A percentile compares a stretch with the other conserved stretches of the same genome.
These are phyloP conservation scores for Lithohypha guttulata DNA, from an alignment of 2,329 filamentous ascomycete species.

Conservation along the genomic window DNA sequence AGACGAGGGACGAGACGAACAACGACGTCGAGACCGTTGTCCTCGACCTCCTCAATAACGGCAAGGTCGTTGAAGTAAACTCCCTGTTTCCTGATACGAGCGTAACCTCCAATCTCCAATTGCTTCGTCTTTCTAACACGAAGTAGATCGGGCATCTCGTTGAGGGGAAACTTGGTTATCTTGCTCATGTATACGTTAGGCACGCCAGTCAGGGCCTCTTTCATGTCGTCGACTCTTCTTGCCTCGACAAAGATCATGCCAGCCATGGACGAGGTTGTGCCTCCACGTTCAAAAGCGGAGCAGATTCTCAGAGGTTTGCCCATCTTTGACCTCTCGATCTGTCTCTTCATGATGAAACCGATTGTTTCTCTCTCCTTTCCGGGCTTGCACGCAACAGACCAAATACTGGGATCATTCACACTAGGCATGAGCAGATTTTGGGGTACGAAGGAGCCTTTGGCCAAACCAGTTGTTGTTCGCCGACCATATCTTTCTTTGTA, in stretches of 20 bases:
- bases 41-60: constrained; percentile 83
- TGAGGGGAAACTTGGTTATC: constrained; percentile 81
- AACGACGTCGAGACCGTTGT: constrained; percentile 79
- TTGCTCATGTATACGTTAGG: constrained; percentile 84
- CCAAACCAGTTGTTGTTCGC: constrained; percentile 52
- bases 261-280: constrained; percentile 59
- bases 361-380: constrained; percentile 92
- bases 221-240: constrained; percentile 72
- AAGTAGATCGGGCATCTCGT: constrained; percentile 95
- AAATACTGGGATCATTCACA: constrained; percentile 92
- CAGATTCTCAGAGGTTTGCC: constrained; percentile 77
- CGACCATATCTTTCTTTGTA: constrained; percentile 82
- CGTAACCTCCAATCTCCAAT: constrained; percentile 80
- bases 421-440: constrained; percentile 80
- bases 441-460: constrained; percentile 66
- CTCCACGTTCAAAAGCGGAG: constrained; percentile 81
- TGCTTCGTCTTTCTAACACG: constrained; percentile 77
- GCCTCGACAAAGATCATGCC: constrained; percentile 95
- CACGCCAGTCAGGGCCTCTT: constrained; percentile 70
- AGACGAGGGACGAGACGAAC: constrained; percentile 82
- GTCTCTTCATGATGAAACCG: constrained; percentile 75
- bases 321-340: constrained; percentile 67
- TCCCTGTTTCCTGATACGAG: constrained; percentile 63
- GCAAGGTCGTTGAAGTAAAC: constrained; percentile 85
- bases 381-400: constrained; percentile 84